Evolutionary conservation across 2,329 filamentous ascomycete species (phyloP).

Genomic region (Sporothrix variecibatus): DNA sequence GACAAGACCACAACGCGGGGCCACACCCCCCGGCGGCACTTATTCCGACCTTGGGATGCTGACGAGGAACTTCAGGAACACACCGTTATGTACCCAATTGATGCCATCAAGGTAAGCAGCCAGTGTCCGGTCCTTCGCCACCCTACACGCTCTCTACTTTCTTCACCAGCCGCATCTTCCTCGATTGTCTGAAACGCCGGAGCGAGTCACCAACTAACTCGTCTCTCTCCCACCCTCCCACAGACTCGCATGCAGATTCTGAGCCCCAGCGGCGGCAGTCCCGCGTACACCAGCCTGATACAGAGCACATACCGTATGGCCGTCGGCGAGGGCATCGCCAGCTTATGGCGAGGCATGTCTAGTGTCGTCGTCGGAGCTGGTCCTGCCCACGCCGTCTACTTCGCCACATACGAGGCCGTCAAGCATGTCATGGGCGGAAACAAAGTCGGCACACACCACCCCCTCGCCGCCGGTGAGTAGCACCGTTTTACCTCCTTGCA

Average conservation of each 20-base stretch:
- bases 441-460: constrained; percentile 82
- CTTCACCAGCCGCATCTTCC: background rate
- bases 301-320: constrained; percentile 94
- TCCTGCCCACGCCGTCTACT: constrained; percentile 96
- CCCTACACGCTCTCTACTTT: background rate
- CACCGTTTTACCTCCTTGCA: background rate
- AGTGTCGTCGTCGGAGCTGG: constrained; percentile 95
- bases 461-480: constrained; percentile 79
- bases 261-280: constrained; percentile 70
- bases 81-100: constrained; percentile 98
- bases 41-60: background rate
- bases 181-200: too few relatives aligned
- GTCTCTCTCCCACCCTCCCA: constrained; percentile 2
- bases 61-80: constrained; percentile 67
- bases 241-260: constrained; percentile 98
- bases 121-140: background rate
- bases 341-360: constrained; percentile 93
- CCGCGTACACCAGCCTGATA: constrained; percentile 85
- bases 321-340: constrained; percentile 82
- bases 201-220: background rate
- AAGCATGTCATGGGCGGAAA: constrained; percentile 97
- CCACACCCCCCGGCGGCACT: background rate
- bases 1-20: background rate
- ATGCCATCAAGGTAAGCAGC: constrained; percentile 82
- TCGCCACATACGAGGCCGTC: constrained; percentile 95